phyloP scores from a whole-genome alignment of 164 flowering plant genomes.

The Dillenia suffruticosa region DNA sequence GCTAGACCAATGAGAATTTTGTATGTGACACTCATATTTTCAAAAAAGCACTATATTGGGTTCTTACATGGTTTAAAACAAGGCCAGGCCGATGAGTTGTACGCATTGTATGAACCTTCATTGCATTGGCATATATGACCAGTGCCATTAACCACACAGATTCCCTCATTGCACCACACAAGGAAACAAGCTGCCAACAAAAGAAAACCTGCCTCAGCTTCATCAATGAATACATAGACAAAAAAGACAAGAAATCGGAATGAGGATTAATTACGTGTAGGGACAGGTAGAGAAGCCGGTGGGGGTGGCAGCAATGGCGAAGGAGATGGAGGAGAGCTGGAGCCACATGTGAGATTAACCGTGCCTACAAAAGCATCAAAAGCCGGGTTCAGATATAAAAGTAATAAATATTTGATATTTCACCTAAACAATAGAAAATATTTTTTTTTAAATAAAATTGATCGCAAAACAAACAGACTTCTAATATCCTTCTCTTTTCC shows the following conservation, averaged over 20 bases:
- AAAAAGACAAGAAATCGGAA: neutral
- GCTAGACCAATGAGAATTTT: too few species aligned
- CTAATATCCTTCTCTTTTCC: too few species aligned
- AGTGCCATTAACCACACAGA: constrained; percentile 23
- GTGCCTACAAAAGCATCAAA: constrained; percentile 20
- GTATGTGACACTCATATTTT: neutral
- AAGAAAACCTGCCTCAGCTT: neutral
- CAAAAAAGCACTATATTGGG: neutral
- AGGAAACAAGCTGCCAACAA: constrained; percentile 28
- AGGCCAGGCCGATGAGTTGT: constrained; percentile 4
- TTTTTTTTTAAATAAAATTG: too few species aligned
- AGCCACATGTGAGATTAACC: constrained; percentile 16
- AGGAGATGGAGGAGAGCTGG: constrained; percentile 7
- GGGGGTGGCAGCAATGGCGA: constrained; percentile 6
- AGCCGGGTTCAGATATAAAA: neutral
- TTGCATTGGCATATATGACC: constrained; percentile 32
- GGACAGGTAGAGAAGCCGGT: neutral
- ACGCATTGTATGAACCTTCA: constrained; percentile 30
- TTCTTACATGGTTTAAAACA: constrained; percentile 38
- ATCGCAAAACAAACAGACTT: too few species aligned
- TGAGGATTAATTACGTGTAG: constrained; percentile 6
- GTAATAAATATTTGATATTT: too few species aligned
- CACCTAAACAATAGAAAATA: too few species aligned
- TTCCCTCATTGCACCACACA: constrained; percentile 44
- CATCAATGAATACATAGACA: too few species aligned